Conservation (phyloP, 495 filamentous ascomycete species). For the Bombardia bombarda region DNA sequence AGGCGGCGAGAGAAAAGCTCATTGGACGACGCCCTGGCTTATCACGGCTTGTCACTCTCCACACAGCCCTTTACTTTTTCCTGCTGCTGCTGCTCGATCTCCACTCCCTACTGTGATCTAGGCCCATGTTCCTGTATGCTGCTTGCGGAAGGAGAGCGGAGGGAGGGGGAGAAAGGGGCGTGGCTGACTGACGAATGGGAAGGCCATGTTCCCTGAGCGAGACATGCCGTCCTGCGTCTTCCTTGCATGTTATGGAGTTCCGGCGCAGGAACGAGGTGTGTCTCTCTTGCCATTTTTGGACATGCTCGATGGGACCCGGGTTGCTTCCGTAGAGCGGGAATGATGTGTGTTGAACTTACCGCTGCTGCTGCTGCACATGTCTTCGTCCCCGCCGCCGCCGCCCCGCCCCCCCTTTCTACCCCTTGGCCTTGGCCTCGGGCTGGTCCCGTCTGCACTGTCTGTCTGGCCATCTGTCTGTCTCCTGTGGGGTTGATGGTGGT, state of each 20-base stretch:
- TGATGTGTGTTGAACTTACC: not conserved
- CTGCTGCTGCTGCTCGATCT: no score
- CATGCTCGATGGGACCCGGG: conserved; percentile 10
- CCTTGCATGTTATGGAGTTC: conserved; percentile 14
- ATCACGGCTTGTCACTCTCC: not conserved
- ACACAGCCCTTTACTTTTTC: conserved; percentile 3
- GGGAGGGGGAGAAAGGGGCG: not conserved
- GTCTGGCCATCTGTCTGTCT: no score
- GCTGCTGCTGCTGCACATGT: not conserved
- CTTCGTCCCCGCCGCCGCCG: not conserved
- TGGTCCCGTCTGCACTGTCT: no score
- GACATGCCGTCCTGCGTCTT: conserved; percentile 10
- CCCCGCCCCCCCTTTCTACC: no score
- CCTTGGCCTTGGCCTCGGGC: no score
- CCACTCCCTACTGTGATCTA: conserved; percentile 5
- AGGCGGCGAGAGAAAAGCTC: not conserved
- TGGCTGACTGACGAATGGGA: conserved; percentile 4
- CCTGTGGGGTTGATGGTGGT: no score
- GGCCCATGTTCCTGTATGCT: conserved; percentile 4
- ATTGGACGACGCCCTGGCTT: conserved; percentile 2
- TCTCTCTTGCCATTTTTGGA: conserved; percentile 12
- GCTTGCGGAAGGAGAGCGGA: no score
- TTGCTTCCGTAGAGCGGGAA: conserved; percentile 11
- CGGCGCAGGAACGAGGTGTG: conserved; percentile 15
- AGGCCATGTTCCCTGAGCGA: conserved; percentile 6